Conservation (phyloP, 2,329 filamentous ascomycete species). For the Simplicillium aogashimaense region DNA sequence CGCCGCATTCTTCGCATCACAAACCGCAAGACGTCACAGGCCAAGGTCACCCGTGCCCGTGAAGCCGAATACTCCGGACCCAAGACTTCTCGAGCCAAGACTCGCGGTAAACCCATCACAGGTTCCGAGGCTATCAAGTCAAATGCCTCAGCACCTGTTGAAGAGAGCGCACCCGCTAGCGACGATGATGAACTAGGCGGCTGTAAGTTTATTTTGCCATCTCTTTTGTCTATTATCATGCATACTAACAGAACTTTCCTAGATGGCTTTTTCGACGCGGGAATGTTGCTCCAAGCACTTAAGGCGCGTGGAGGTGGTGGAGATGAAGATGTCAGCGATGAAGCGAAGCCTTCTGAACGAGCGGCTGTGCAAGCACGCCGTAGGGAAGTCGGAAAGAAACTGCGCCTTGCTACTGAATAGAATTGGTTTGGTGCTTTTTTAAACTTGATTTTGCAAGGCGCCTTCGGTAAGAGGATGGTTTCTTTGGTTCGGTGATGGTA, state of each 20-base stretch:
- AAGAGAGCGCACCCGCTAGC: conserved; percentile 62
- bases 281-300: conserved; percentile 83
- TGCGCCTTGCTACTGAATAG: conserved; percentile 28
- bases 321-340: conserved; percentile 26
- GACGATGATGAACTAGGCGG: conserved; percentile 87
- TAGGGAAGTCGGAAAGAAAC: conserved; percentile 64
- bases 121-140: conserved; percentile 36
- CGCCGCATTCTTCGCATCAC: conserved; percentile 71
- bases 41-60: conserved; percentile 39
- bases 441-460: too few relatives aligned
- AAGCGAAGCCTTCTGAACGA: conserved; percentile 46
- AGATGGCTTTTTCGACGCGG: conserved; percentile 98
- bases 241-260: conserved; percentile 4
- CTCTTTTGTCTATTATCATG: background rate
- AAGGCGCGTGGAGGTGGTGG: conserved; percentile 47
- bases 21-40: conserved; percentile 30
- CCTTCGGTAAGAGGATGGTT: too few relatives aligned
- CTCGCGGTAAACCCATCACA: conserved; percentile 62
- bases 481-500: too few relatives aligned
- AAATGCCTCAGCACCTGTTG: conserved; percentile 38
- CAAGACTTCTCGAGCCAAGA: conserved; percentile 46
- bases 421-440: background rate
- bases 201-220: conserved; percentile 50
- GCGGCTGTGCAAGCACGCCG: conserved; percentile 48
- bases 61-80: conserved; percentile 39